Conservation (phyloP, 2,329 filamentous ascomycete species). For the Thelonectria discophora region DNA sequence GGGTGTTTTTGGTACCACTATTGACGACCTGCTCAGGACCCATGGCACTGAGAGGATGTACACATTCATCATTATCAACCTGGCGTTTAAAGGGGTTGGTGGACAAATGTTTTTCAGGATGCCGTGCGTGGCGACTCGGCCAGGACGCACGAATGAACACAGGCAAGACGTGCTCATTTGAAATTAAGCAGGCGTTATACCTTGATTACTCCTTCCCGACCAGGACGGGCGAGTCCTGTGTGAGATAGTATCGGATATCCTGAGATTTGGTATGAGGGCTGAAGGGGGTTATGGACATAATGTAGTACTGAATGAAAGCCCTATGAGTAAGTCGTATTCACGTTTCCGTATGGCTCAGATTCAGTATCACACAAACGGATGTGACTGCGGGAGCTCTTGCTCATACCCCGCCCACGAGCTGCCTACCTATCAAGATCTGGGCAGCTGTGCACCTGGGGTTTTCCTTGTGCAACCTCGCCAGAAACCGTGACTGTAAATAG, state of each 20-base stretch:
- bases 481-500: not conserved
- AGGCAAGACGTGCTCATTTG: constrained; percentile 13
- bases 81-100: constrained; percentile 25
- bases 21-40: not conserved
- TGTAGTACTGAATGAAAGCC: constrained; percentile 18
- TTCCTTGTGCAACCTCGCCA: not conserved
- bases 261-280: constrained; percentile 6
- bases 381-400: not conserved
- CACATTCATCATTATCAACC: constrained; percentile 8
- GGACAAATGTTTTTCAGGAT: not conserved
- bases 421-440: not conserved
- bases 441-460: not conserved
- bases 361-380: no score
- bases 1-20: constrained; percentile 9
- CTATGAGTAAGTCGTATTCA: not conserved
- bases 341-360: no score
- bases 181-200: constrained; percentile 11
- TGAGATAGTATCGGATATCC: constrained; percentile 24
- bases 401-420: not conserved
- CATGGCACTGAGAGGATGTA: constrained; percentile 15
- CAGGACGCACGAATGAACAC: not conserved
- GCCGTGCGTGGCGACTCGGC: no score
- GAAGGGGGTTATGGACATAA: not conserved
- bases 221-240: constrained; percentile 17
- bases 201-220: constrained; percentile 9